Conservation (phyloP, 306 rosid species). For the Acacia crassicarpa region DNA sequence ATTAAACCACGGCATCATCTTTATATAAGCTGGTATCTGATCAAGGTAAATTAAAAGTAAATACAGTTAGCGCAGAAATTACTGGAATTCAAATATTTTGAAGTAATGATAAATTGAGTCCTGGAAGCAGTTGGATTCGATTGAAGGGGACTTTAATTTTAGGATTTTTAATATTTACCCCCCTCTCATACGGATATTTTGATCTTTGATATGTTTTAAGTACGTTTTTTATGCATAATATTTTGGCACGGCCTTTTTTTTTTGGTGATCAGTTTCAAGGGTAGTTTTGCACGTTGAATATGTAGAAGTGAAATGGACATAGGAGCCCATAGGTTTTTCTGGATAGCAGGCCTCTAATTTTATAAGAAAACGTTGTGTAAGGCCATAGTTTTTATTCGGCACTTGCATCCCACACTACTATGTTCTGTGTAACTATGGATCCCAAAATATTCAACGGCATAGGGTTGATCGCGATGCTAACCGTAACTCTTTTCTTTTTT, state of each 20-base stretch:
- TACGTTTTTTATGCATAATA: too few relatives aligned
- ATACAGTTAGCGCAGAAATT: not conserved
- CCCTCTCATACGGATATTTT: too few relatives aligned
- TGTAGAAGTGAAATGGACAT: not conserved
- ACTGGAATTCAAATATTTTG: not conserved
- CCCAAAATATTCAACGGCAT: not conserved
- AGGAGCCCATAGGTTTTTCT: not conserved
- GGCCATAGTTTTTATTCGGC: not conserved
- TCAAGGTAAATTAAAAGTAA: too few relatives aligned
- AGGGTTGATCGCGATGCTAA: not conserved
- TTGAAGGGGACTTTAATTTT: not conserved
- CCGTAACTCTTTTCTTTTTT: not conserved
- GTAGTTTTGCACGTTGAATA: not conserved
- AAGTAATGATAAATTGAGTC: too few relatives aligned
- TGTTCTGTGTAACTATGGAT: not conserved
- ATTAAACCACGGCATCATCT: not conserved
- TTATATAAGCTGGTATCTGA: not conserved
- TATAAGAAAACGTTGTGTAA: too few relatives aligned
- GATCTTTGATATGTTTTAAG: too few relatives aligned
- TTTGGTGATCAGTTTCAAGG: not conserved
- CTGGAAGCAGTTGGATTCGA: too few relatives aligned
- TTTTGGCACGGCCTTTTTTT: not conserved
- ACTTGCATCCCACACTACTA: not conserved
- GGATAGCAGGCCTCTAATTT: not conserved
- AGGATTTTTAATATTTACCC: not conserved